These are phyloP conservation scores for Schizonepeta tenuifolia DNA, from an alignment of 257 asterid genomes.

Conservation along the genomic window DNA sequence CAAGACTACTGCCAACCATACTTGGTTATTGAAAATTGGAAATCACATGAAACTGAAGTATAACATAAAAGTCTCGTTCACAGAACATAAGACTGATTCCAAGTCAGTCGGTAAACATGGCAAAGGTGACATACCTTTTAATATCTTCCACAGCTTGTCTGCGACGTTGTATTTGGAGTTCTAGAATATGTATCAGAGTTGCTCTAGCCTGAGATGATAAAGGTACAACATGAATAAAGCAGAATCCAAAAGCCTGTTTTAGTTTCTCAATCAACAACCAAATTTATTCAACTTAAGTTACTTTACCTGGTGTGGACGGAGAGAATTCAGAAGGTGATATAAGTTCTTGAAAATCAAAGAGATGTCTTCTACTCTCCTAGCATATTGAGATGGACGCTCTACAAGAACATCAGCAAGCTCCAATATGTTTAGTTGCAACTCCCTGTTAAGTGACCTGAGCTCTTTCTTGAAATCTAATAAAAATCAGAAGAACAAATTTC, in stretches of 20 bases:
- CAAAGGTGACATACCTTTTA: slow-evolving; percentile 57
- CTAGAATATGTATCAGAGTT: slow-evolving; percentile 89
- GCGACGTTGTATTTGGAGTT: slow-evolving; percentile 89
- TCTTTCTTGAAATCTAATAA: slow-evolving; percentile 84
- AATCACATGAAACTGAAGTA: not conserved
- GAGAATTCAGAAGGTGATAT: slow-evolving; percentile 91
- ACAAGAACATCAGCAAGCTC: slow-evolving; percentile 97
- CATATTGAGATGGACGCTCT: slow-evolving; percentile 96
- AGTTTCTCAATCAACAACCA: slow-evolving; percentile 13
- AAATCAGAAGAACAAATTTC: slow-evolving; percentile 30
- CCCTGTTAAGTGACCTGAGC: slow-evolving; percentile 86
- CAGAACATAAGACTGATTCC: slow-evolving; percentile 9
- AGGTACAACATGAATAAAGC: not conserved
- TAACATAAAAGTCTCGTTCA: not conserved
- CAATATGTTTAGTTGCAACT: slow-evolving; percentile 80
- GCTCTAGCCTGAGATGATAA: slow-evolving; percentile 84
- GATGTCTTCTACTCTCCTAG: slow-evolving; percentile 93
- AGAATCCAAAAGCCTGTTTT: slow-evolving; percentile 23
- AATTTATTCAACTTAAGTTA: slow-evolving; percentile 6
- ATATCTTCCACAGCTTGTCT: slow-evolving; percentile 98
- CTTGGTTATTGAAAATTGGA: not conserved
- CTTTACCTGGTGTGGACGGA: slow-evolving; percentile 97
- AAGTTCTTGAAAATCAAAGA: slow-evolving; percentile 89
- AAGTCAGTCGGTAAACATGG: slow-evolving; percentile 18
- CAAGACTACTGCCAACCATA: not conserved